Base-by-base conservation (phyloP, 768 basidiomycete genomes). In the Russula earlei region DNA sequence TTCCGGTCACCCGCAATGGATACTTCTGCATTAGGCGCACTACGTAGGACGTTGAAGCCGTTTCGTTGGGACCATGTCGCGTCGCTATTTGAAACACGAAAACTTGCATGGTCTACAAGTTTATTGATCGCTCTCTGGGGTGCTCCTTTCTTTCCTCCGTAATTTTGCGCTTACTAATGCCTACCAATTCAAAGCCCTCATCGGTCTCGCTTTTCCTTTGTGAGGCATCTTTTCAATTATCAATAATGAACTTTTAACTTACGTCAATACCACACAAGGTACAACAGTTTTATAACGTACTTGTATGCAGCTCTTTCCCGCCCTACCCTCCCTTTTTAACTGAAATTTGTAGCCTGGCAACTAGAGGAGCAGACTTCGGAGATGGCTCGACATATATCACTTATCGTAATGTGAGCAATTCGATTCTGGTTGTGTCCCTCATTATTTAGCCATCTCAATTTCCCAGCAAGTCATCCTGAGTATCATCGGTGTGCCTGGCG, bases 201-300 rank as follows among this genome's bases (percentile, higher is more conserved):
- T 90, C 56, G 87, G 87, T 7, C 75, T 89, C 14, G 86, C 86
- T 2, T 87, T 83, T 60, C 85, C 87, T 15, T 68, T 89, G 72
- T 83, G 60, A 67, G 75, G 66, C 11, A 45, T 17, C 50, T 8
- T 19, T n/a, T 50, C 22, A 3, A 20, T 7, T 38, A n/a, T 24
- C 25, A 20, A 6, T 20, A 22, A 19, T 22, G 14, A 29, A 24
- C 36, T 38, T 29, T 12, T 40, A 10, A 51, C 51, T 59, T 15
- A 54, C 24, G 41, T 40, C n/a, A 3, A 10, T 20, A 5, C 19
- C 4, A 38, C 19, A 41, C 14, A 45, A 76, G 75, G 36, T 77
- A 80, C 61, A 77, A 80, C 65, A 72, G 71, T 50, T 77, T 78
- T 61, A 71, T 82, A 19, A 75, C 77, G 4, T 81, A 74, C 62